Evolutionary conservation across 1,284 basidiomycete genomes (phyloP), one percentile per base, ranked within the genome.

Genomic region (Tremellales sp.): DNA sequence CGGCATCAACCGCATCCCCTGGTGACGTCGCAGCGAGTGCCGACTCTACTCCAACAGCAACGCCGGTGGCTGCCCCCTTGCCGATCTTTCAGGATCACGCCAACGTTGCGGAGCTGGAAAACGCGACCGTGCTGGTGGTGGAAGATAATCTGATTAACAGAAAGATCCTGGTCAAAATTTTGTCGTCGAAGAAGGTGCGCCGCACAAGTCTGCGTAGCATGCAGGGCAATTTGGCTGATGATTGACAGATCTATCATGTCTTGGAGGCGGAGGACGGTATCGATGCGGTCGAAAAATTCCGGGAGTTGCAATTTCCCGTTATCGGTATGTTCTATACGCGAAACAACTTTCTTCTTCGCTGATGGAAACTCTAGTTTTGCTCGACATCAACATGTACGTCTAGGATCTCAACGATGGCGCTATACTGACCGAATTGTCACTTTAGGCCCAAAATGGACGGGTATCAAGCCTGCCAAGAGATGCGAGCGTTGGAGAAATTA

Each of bases 71-170:
- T 2, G 40, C 38, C 21, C 33, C 7, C 18, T 19, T 16, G 18
- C 19, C 33, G 14, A 33, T 37, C 16, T 40, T n/a, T n/a, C n/a
- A n/a, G n/a, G n/a, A n/a, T n/a, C n/a, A n/a, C n/a, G n/a, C n/a
- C n/a, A n/a, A n/a, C n/a, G n/a, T n/a, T n/a, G n/a, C 39, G 5
- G 50, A 60, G 13, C 32, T 47, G 6, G 43, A 50, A 26, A 28
- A 24, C 16, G 41, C 58, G 36, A 64, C 59, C 28, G 63, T 71
- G 2, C 43, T 71, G 24, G 67, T 72, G 6, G 70, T 72, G 14
- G 70, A 72, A 50, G 70, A 72, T 49, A 72, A 72, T 38, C 45
- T 58, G 27, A 62, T 72, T 43, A 72, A 71, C 51, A 56, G 70
- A 19, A 69, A 66, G 50, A 69, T 72, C 34, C 42, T 72, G 24